Evolutionary conservation across 129 eudicot species (phyloP).

Genomic region (Helianthus tuberosus): DNA sequence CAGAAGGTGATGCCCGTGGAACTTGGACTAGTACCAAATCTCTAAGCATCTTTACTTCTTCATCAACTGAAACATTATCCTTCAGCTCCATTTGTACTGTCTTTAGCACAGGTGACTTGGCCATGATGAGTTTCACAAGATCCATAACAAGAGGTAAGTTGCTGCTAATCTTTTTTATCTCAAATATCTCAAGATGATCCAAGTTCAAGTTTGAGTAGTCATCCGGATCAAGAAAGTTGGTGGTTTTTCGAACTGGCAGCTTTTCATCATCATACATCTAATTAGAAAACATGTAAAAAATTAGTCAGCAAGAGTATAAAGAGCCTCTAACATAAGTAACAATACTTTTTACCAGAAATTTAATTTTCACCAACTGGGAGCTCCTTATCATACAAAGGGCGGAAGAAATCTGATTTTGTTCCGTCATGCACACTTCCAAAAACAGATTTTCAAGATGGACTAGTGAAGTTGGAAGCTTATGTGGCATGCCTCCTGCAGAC

Average conservation of each 20-base stretch:
- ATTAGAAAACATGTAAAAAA: background rate
- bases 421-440: background rate
- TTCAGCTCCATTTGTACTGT: background rate
- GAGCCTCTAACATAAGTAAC: background rate
- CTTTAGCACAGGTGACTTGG: slow-evolving; percentile 24
- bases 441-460: background rate
- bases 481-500: slow-evolving; percentile 1
- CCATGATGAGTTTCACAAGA: slow-evolving; percentile 26
- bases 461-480: slow-evolving; percentile 3
- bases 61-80: background rate
- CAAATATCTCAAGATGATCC: slow-evolving; percentile 15
- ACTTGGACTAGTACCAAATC: background rate
- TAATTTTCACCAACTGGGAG: background rate
- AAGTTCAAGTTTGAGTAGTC: background rate
- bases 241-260: background rate
- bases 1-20: slow-evolving; percentile 15
- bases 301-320: background rate
- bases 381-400: background rate
- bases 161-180: background rate
- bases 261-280: background rate
- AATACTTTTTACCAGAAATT: background rate
- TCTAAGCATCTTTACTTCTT: background rate
- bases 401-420: background rate
- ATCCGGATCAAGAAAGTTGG: background rate
- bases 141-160: background rate